Evolutionary conservation across 495 filamentous ascomycete species (phyloP), one percentile per base, ranked within the genome.

Genomic region (Jackrogersella minutella): DNA sequence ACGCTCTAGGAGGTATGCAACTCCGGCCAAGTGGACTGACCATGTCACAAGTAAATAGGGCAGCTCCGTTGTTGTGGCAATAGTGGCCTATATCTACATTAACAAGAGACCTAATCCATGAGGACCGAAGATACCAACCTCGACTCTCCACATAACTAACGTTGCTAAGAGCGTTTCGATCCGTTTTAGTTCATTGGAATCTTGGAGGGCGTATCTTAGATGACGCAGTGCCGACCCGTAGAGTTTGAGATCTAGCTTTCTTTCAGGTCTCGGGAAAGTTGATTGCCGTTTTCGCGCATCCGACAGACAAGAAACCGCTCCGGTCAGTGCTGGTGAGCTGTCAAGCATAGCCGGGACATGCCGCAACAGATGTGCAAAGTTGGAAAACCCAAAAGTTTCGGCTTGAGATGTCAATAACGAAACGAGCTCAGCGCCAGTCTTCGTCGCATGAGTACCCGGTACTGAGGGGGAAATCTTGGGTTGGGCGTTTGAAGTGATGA

Each of bases 151-250:
- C 54, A 58, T 44, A 2, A 58, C 17, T 9, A 58, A 14, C n/a
- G 54, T 46, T n/a, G 54, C 54, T 16, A 58, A 24, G 10, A 58
- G 40, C 21, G 54, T 58, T 34, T 58, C 54, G 10, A 58, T 34
- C 11, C 40, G 14, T 4, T 30, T 24, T 5, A 58, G 39, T 22
- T 58, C 11, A 10, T 44, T 31, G 10, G 39, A 11, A 58, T 58
- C 54, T 46, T 58, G 54, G n/a, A 58, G 37, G 7, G 37, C 40
- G 2, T 31, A n/a, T 11, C 54, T 58, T 3, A 58, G 13, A 19
- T 41, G 9, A 14, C 26, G 54, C 28, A 58, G 31, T 22, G 54
- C 54, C 5, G 54, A 33, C 39, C 54, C 16, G 13, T 58, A 46
- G 28, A 58, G 14, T 22, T 36, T 44, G 14, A 46, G 54, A 36